Conservation (phyloP, 2,329 filamentous ascomycete genomes). For the Westerdykella aurantiaca region DNA sequence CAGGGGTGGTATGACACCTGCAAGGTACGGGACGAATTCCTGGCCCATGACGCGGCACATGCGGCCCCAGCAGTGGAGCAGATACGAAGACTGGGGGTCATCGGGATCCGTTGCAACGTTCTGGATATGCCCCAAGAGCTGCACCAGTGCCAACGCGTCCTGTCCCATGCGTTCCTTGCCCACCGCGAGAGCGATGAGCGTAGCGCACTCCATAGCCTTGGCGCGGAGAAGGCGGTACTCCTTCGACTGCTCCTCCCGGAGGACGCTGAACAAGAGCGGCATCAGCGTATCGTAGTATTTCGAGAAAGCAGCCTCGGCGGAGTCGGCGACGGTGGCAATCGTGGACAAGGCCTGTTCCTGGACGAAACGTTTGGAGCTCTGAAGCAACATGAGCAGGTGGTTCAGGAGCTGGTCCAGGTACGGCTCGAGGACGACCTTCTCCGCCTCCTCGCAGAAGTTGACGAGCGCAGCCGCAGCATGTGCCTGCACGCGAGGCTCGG, state of each 20-base stretch:
- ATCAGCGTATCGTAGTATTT: constrained; percentile 96
- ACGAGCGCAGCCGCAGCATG: constrained; percentile 96
- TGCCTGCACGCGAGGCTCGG: constrained; percentile 90
- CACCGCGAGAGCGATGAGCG: constrained; percentile 88
- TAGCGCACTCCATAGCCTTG: constrained; percentile 99
- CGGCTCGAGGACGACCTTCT: constrained; percentile 84
- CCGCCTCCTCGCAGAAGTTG: constrained; percentile 98
- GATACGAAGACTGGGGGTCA: constrained; percentile 91
- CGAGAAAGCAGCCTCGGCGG: constrained; percentile 86
- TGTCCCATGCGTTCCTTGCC: constrained; percentile 85
- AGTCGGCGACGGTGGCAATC: constrained; percentile 98
- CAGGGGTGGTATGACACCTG: constrained; percentile 89
- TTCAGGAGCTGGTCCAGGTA: constrained; percentile 85
- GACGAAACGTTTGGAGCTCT: constrained; percentile 90
- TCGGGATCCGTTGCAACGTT: constrained; percentile 75
- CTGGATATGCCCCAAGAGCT: constrained; percentile 83
- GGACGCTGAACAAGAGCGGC: constrained; percentile 85
- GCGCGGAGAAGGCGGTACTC: constrained; percentile 86
- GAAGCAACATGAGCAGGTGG: constrained; percentile 79
- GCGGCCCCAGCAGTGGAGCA: constrained; percentile 97
- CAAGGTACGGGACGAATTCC: constrained; percentile 89
- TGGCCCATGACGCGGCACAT: constrained; percentile 92
- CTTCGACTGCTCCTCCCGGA: constrained; percentile 86
- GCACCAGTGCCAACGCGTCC: constrained; percentile 81
- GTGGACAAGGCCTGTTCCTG: constrained; percentile 97